Evolutionary conservation across 2,329 filamentous ascomycete genomes (phyloP), one percentile per base, ranked within the genome.

Genomic region (Endoconidiophora polonica): DNA sequence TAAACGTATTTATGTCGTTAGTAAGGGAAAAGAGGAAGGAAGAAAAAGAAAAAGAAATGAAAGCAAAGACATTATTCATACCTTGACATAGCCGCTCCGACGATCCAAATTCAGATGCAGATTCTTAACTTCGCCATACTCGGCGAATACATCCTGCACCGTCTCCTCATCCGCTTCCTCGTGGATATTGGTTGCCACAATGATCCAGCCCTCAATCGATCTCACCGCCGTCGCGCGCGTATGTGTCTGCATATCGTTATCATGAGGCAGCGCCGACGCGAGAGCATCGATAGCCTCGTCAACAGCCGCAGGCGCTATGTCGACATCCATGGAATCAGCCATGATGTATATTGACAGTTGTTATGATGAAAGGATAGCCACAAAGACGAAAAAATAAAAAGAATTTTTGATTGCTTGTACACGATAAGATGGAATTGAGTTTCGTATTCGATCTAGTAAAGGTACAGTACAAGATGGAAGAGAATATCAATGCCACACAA

Each of bases 121-220:
- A 61, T 91, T 91, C 72, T 87, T 87, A 60, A 91, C 86, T 66
- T 90, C 83, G 58, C 86, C 86, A 60, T 75, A 91, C 59, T 91
- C 85, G 59, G 78, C 82, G 63, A 91, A 91, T 63, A 79, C 73
- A 63, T 91, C 86, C 59, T 83, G 82, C 51, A 91, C 64, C 43
- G 84, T 80, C 68, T 91, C 85, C 66, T 91, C 85, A 58, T 81
- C 83, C 46, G 85, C 83, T 64, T 91, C 85, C 62, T 91, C 85
- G 67, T 91, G 85, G 33, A 91, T 81, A 60, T 91, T 91, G 48
- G 84, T 88, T 56, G 85, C 84, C 55, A 86, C 79, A 59, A 91
- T 72, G 64, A 91, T 91, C 86, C 86, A 91, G 58, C 86, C 85
- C 66, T 91, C 85, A 60, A 91, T 88, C 50, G 82, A 87, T 59